Base-by-base conservation (phyloP, 805 yeast genomes). In the Kazachstania viticola region DNA sequence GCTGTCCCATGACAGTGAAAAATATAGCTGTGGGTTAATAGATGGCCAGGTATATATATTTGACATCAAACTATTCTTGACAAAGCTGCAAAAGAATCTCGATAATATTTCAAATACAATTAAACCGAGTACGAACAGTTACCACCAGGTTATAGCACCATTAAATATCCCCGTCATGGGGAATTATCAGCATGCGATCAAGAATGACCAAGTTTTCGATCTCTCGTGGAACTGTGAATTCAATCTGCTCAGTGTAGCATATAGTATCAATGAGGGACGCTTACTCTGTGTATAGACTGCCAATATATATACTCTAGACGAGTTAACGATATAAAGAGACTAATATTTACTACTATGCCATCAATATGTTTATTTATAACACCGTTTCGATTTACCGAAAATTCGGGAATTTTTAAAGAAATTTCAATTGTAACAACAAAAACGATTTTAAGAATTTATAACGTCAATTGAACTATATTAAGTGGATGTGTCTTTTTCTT, bases 21-120 rank as follows among this genome's bases (percentile, higher is more conserved):
- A 56, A 42, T 51, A 76, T 17, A 84, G 75, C 1, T 59, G 79
- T 2, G 93, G 83, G 1, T 81, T 77, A 25, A 69, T 71, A 33
- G 71, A 71, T 25, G 85, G 88, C 0, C 61, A 61, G 17, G 61
- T 79, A 3, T 53, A 67, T 9, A 46, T 79, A 0, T 75, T 77
- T 68, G 66, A 67, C 36, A 43, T 71, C 1, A 42, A 40, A 9
- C 14, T 41, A 17, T 29, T 43, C 22, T 30, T 33, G 26, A 32
- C 33, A 9, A 28, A 39, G 9, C 49, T 45, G 3, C 49, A 46
- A 22, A 29, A 15, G 13, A 22, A 28, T 13, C 23, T 7, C 24
- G 21, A 17, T 4, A 30, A 14, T 9, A 7, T 8, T 8, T 8
- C 7, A 8, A 11, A 19, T 8, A 19, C 22, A 7, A 19, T 19